These are phyloP conservation scores for Backusella westeae DNA, from an alignment of 192 early-diverging fungal genomes.

Conservation along the genomic window DNA sequence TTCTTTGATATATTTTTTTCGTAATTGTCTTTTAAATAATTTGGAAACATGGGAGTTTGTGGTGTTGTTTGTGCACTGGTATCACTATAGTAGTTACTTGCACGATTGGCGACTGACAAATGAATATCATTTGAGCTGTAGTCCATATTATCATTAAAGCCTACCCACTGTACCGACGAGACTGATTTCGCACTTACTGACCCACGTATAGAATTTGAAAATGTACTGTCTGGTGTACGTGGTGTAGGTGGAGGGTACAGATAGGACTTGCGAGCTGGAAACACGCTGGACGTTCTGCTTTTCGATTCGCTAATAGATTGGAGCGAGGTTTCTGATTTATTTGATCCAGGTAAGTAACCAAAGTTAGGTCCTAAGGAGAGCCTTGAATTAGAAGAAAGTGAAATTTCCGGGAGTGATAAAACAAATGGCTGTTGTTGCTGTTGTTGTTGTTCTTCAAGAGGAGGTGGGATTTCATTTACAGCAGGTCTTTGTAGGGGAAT, in stretches of 20 bases:
- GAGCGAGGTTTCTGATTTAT: background rate
- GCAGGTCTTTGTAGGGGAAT: background rate
- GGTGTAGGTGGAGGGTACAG: background rate
- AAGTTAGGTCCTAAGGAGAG: background rate
- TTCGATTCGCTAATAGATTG: background rate
- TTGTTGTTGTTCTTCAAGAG: background rate
- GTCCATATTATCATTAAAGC: slow-evolving; percentile 21
- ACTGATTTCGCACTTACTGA: slow-evolving; percentile 3
- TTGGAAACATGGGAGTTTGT: slow-evolving; percentile 2
- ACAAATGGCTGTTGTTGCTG: no score
- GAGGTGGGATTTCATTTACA: background rate
- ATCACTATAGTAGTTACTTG: background rate
- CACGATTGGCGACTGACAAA: background rate
- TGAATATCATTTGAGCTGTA: background rate
- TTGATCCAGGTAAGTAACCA: background rate
- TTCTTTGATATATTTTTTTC: background rate
- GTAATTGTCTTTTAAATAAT: background rate
- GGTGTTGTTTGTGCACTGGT: background rate
- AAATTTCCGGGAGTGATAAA: background rate
- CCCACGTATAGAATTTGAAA: background rate
- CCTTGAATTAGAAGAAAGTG: background rate
- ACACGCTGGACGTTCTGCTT: background rate
- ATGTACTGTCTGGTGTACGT: background rate
- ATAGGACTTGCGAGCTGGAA: background rate
- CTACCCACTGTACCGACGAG: slow-evolving; percentile 12